A percentile compares a stretch with the other conserved stretches of the same genome.
These are phyloP conservation scores for Cynara cardunculus DNA, from an alignment of 129 eudicot species.

Conservation along the genomic window DNA sequence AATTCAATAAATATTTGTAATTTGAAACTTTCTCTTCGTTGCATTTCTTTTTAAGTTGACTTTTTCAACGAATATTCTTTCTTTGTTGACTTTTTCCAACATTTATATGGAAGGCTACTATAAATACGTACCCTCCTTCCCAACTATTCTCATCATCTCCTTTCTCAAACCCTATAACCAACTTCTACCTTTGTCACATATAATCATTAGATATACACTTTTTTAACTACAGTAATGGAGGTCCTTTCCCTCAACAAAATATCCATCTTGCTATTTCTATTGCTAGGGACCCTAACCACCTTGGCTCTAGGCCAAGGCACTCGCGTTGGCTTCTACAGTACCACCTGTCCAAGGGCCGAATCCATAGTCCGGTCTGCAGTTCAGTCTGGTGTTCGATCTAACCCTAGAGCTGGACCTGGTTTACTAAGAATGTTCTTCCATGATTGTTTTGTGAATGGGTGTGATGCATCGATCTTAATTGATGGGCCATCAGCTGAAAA, in stretches of 20 bases:
- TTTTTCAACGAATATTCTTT: neutral
- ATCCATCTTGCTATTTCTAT: neutral
- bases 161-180: neutral
- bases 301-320: neutral
- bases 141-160: neutral
- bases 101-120: neutral
- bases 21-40: neutral
- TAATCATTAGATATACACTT: neutral
- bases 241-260: neutral
- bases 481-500: constrained; percentile 51
- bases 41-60: neutral
- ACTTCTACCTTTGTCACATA: neutral
- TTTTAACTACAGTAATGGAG: neutral
- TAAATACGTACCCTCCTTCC: neutral
- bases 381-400: neutral
- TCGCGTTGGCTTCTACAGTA: constrained; percentile 18
- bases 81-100: neutral
- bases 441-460: constrained; percentile 65
- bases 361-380: neutral
- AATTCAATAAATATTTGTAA: neutral
- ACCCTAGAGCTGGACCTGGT: constrained; percentile 35
- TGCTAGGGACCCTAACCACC: neutral
- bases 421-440: constrained; percentile 57
- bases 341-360: constrained; percentile 14
- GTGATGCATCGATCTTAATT: constrained; percentile 67